Evolutionary conservation across 1,284 basidiomycete genomes (phyloP), one percentile per base, ranked within the genome.

Genomic region (Prillingera fragicola): DNA sequence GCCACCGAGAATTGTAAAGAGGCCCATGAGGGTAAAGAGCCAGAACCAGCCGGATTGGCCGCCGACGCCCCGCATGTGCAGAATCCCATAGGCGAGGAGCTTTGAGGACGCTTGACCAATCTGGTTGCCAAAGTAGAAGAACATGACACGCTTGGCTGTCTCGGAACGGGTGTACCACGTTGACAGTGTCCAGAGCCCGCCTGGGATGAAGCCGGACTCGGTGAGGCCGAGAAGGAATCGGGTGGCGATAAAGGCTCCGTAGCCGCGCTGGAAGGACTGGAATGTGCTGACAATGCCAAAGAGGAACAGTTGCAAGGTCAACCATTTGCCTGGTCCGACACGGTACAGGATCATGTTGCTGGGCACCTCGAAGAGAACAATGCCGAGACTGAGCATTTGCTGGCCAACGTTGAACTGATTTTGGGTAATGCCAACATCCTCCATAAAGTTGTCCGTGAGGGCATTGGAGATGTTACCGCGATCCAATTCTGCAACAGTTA

Each of bases 321-420:
- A 39, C 60, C 56, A 58, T 38, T 50, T 52, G 2, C 32, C 45
- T 2, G 60, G 50, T 2, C 59, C 57, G 22, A 60, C 44, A 3
- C 44, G 38, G 43, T 54, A 54, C 3, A 63, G 55, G 10, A 54
- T 39, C 45, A 60, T 46, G 42, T 60, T 59, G 40, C 53, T 51
- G 0, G 60, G 63, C 17, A 65, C 52, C 23, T 65, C 63, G 35
- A 60, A 54, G 4, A 64, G 48, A 5, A 66, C 62, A 26, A 65
- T 67, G 23, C 59, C 58, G 36, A 62, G 49, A 15, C 55, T 63
- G 8, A 67, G 56, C 35, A 65, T 48, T 34, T 57, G 54, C 43
- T 62, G 58, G 1, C 61, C 59, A 38, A 57, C 55, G 48, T 63
- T 63, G 57, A 60, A 62, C 35, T 63, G 56, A 41, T 63, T 43